Evolutionary conservation across 805 yeast species (phyloP).

Genomic region (Brettanomyces anomalus): DNA sequence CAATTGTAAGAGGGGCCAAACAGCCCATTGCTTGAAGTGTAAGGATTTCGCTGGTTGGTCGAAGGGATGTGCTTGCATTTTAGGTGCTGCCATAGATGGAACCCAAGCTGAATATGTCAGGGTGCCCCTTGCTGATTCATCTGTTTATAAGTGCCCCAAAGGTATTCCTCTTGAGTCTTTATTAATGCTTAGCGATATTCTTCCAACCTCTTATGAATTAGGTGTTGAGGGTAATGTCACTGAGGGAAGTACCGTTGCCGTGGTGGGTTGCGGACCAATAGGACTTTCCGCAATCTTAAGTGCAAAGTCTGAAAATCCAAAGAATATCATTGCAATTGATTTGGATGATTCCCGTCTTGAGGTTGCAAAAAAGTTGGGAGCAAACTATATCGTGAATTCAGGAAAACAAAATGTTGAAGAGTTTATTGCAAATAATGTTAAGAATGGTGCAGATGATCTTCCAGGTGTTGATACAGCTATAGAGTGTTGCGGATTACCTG

Average conservation of each 20-base stretch:
- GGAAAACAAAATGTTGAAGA: slow-evolving; percentile 30
- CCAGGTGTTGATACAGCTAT: slow-evolving; percentile 51
- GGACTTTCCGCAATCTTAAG: slow-evolving; percentile 46
- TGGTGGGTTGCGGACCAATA: slow-evolving; percentile 53
- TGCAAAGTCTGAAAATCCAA: slow-evolving; percentile 42
- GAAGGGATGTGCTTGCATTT: neutral
- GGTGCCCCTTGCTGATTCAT: slow-evolving; percentile 34
- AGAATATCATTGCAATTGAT: slow-evolving; percentile 40
- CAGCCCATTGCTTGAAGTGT: slow-evolving; percentile 40
- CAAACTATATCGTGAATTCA: slow-evolving; percentile 42
- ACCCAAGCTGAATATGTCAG: slow-evolving; percentile 44
- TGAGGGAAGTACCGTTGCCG: slow-evolving; percentile 42
- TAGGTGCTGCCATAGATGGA: slow-evolving; percentile 23
- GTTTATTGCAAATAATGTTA: slow-evolving; percentile 22
- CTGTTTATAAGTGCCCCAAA: slow-evolving; percentile 19
- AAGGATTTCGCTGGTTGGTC: slow-evolving; percentile 27
- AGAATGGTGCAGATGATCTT: slow-evolving; percentile 17
- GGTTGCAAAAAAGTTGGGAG: slow-evolving; percentile 44
- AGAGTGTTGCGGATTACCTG: slow-evolving; percentile 55
- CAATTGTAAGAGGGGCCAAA: slow-evolving; percentile 40
- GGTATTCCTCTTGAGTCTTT: slow-evolving; percentile 29
- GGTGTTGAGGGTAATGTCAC: slow-evolving; percentile 39
- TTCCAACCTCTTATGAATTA: slow-evolving; percentile 52
- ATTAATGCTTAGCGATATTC: slow-evolving; percentile 46
- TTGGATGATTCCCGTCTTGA: slow-evolving; percentile 40